These are phyloP conservation scores for Dichotomocladium elegans DNA, from an alignment of 371 early-diverging fungal species.

Conservation along the genomic window DNA sequence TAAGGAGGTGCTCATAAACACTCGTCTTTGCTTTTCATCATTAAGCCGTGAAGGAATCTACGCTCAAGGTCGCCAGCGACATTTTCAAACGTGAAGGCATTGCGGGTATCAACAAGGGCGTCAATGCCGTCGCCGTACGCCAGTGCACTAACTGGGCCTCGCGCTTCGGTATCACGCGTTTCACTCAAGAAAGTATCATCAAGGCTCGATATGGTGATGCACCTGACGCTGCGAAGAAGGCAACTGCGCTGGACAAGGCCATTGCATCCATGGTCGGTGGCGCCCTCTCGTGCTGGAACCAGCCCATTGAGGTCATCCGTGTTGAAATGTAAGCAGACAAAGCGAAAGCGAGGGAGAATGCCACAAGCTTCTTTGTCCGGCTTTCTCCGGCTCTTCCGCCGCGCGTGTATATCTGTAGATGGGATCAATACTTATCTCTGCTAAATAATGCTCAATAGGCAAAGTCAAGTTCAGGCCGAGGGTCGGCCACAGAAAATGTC, in stretches of 20 bases:
- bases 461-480: slow-evolving; percentile 66
- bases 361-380: too few species aligned
- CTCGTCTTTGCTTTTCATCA: slow-evolving; percentile 3
- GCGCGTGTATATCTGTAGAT: too few species aligned
- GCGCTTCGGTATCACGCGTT: slow-evolving; percentile 87
- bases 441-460: too few species aligned
- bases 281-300: slow-evolving; percentile 95
- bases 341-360: slow-evolving; percentile 74
- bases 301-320: slow-evolving; percentile 95
- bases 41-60: slow-evolving; percentile 60
- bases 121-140: slow-evolving; percentile 86
- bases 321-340: slow-evolving; percentile 79
- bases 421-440: too few species aligned
- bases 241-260: slow-evolving; percentile 60
- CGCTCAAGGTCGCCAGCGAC: slow-evolving; percentile 79
- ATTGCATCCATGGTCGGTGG: slow-evolving; percentile 85
- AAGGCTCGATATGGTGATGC: slow-evolving; percentile 48
- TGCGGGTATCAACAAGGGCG: slow-evolving; percentile 93
- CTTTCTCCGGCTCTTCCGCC: too few species aligned
- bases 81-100: slow-evolving; percentile 92
- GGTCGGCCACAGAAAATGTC: slow-evolving; percentile 89
- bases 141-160: slow-evolving; percentile 98
- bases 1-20: slow-evolving; percentile 5
- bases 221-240: slow-evolving; percentile 19
- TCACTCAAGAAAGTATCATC: slow-evolving; percentile 75